These are phyloP conservation scores for Ceratobasidium sp. DNA, from an alignment of 1,284 basidiomycete genomes.

Conservation along the genomic window DNA sequence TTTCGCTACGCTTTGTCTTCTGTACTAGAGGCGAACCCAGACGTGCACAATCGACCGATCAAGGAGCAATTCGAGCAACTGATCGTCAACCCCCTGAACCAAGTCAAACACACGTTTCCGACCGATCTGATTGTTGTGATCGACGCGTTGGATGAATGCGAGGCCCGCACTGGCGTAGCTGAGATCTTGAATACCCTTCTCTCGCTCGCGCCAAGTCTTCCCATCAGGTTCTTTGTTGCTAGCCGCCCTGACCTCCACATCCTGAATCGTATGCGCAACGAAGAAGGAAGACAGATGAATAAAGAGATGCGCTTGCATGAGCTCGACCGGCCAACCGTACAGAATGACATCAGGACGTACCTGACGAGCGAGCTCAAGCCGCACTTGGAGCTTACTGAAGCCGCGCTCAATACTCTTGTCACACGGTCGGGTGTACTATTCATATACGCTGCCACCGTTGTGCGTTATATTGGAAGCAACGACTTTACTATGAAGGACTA, in stretches of 20 bases:
- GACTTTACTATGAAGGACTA: not conserved
- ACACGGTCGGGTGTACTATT: not conserved
- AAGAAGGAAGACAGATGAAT: not conserved
- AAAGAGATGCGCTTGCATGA: constrained; percentile 1
- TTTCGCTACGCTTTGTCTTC: not conserved
- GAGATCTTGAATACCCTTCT: not conserved
- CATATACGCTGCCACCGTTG: constrained; percentile 11
- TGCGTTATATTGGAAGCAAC: not conserved
- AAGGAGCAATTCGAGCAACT: not conserved
- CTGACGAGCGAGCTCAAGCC: not conserved
- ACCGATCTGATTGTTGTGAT: not conserved
- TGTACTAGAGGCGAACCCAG: not conserved
- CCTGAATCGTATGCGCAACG: not conserved
- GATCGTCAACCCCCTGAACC: not conserved
- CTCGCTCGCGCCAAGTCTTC: not conserved
- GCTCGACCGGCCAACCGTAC: not conserved
- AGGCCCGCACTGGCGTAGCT: not conserved
- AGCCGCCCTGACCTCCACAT: constrained; percentile 8
- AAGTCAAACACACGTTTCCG: constrained; percentile 1
- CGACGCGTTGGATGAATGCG: constrained; percentile 28
- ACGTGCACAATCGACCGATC: not conserved
- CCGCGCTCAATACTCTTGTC: not conserved
- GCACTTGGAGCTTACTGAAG: not conserved
- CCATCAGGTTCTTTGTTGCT: not conserved
- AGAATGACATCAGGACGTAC: constrained; percentile 2